These are phyloP conservation scores for Helianthus tuberosus DNA, from an alignment of 129 eudicot genomes.

Conservation along the genomic window DNA sequence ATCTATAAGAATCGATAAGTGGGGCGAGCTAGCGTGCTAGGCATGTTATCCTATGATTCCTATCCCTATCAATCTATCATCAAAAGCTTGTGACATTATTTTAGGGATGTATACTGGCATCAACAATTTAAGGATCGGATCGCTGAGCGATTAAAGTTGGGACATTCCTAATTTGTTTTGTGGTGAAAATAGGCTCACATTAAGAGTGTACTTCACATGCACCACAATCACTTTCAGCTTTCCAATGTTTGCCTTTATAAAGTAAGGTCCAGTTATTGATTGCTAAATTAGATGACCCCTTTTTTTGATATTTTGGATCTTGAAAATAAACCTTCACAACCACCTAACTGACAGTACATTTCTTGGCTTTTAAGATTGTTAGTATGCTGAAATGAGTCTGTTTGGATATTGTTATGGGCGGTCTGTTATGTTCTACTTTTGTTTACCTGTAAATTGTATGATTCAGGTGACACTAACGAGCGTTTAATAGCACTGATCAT, in stretches of 20 bases:
- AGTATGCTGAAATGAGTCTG: conserved; percentile 22
- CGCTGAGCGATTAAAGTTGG: not conserved
- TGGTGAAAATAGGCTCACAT: conserved; percentile 22
- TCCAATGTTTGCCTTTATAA: conserved; percentile 30
- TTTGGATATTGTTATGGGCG: conserved; percentile 6
- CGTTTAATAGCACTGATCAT: not conserved
- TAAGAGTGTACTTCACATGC: conserved; percentile 34
- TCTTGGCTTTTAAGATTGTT: conserved; percentile 17
- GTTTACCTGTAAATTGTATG: conserved; percentile 1
- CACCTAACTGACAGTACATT: conserved; percentile 2
- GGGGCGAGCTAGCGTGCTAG: conserved; percentile 13
- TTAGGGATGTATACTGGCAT: conserved; percentile 20
- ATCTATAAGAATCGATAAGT: conserved; percentile 1
- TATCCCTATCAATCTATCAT: conserved; percentile 21
- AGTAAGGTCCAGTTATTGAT: conserved; percentile 20
- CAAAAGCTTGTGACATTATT: conserved; percentile 17
- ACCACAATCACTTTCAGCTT: conserved; percentile 29
- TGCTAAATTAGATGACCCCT: conserved; percentile 10
- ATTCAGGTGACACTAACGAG: conserved; percentile 5
- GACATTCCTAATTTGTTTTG: conserved; percentile 29
- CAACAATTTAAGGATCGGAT: not conserved
- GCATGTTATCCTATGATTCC: conserved; percentile 18
- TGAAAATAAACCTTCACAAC: not conserved
- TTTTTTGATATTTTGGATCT: not conserved
- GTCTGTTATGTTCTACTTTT: not conserved